Conservation (phyloP, 305 asterid species). For the Fraxinus sp. region DNA sequence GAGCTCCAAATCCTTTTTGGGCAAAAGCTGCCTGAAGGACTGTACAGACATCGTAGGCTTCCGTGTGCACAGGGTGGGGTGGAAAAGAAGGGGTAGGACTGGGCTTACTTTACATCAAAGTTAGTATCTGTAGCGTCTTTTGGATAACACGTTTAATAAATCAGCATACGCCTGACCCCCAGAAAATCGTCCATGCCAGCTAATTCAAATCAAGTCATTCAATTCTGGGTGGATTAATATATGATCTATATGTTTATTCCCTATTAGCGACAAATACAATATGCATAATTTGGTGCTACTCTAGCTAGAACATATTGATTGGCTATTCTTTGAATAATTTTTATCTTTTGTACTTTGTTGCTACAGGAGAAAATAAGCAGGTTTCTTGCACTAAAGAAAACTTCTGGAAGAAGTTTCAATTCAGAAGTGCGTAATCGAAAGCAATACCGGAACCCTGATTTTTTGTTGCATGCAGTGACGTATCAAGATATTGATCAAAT, state of each 20-base stretch:
- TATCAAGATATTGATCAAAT: constrained; percentile 91
- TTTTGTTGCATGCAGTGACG: constrained; percentile 89
- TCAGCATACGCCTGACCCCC: background rate
- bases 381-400: constrained; percentile 67
- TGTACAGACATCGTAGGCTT: background rate
- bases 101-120: background rate
- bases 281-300: background rate
- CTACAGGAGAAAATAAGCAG: constrained; percentile 63
- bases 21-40: background rate
- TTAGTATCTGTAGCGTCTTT: background rate
- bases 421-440: constrained; percentile 90
- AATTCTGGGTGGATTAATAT: background rate
- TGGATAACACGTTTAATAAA: background rate
- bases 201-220: background rate
- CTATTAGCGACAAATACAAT: background rate
- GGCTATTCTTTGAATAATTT: background rate
- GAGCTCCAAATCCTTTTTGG: background rate
- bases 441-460: constrained; percentile 94
- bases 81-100: background rate
- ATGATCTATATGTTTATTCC: background rate
- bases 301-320: background rate
- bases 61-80: background rate
- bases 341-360: constrained; percentile 24
- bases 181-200: background rate
- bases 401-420: constrained; percentile 79